phyloP scores from a whole-genome alignment of 148 eudicot genomes.

The Fagopyrum tataricum region DNA sequence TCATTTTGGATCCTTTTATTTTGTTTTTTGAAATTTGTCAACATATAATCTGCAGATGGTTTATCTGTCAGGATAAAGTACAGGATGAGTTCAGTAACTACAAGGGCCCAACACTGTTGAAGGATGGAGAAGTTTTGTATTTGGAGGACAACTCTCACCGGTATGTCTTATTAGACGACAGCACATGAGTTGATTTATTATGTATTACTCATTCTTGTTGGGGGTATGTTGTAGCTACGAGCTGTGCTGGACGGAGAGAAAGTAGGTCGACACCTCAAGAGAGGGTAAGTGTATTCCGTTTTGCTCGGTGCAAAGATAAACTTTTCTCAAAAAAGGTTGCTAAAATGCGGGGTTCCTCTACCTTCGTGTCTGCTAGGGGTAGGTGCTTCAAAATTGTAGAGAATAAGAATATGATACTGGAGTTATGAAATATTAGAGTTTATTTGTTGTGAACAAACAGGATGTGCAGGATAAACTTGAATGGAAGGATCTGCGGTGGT shows the following conservation, averaged over 20 bases:
- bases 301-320: slow-evolving; percentile 85
- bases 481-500: slow-evolving; percentile 94
- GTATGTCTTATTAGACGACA: slow-evolving; percentile 34
- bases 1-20: neutral
- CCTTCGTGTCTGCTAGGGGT: slow-evolving; percentile 85
- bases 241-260: slow-evolving; percentile 86
- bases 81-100: slow-evolving; percentile 80
- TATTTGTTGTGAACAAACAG: slow-evolving; percentile 29
- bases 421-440: neutral
- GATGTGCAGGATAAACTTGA: slow-evolving; percentile 77
- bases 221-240: slow-evolving; percentile 51
- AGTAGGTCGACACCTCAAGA: too few relatives aligned
- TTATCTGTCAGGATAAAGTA: slow-evolving; percentile 80
- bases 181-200: too few relatives aligned
- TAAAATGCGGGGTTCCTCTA: slow-evolving; percentile 67
- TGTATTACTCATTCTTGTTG: neutral
- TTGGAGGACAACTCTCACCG: slow-evolving; percentile 79
- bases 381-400: neutral
- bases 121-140: slow-evolving; percentile 93
- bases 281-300: slow-evolving; percentile 62
- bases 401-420: neutral
- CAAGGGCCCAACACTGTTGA: slow-evolving; percentile 85
- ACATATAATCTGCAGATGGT: neutral
- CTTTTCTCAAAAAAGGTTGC: slow-evolving; percentile 66
- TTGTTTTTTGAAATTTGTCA: neutral